A percentile compares a stretch with the other conserved stretches of the same genome.
These are phyloP conservation scores for Leishmania major DNA, from an alignment of 208 protist species.

Conservation along the genomic window DNA sequence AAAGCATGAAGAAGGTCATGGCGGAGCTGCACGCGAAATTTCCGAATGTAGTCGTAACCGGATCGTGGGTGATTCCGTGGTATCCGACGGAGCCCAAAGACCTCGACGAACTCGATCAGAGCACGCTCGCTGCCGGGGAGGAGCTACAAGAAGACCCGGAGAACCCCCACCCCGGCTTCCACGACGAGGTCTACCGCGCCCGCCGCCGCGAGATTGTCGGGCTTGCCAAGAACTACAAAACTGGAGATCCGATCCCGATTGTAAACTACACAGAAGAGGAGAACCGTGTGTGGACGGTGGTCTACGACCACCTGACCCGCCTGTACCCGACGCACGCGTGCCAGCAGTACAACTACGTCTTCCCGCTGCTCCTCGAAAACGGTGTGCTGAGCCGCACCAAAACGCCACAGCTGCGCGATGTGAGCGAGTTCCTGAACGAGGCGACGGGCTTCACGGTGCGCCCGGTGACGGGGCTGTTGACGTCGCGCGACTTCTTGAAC, in stretches of 20 bases:
- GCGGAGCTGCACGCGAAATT: slow-evolving; percentile 29
- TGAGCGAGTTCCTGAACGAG: slow-evolving; percentile 92
- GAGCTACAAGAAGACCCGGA: slow-evolving; percentile 90
- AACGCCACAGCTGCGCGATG: slow-evolving; percentile 95
- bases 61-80: slow-evolving; percentile 77
- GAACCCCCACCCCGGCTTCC: slow-evolving; percentile 95
- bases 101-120: slow-evolving; percentile 87
- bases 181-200: slow-evolving; percentile 92
- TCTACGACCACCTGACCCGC: slow-evolving; percentile 85
- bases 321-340: slow-evolving; percentile 95
- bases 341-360: slow-evolving; percentile 91
- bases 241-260: slow-evolving; percentile 84
- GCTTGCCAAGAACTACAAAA: slow-evolving; percentile 76
- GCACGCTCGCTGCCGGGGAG: slow-evolving; percentile 77
- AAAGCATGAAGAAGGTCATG: slow-evolving; percentile 42
- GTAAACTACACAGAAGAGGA: slow-evolving; percentile 95
- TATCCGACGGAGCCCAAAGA: slow-evolving; percentile 74
- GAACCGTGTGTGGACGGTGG: slow-evolving; percentile 84
- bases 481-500: slow-evolving; percentile 95
- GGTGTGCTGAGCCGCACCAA: slow-evolving; percentile 89
- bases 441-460: slow-evolving; percentile 94
- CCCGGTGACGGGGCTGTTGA: slow-evolving; percentile 94
- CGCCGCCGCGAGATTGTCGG: slow-evolving; percentile 83
- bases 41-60: slow-evolving; percentile 42
- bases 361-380: slow-evolving; percentile 93